Evolutionary conservation across 2,329 filamentous ascomycete species (phyloP).

Genomic region (Colletotrichum endophyticum): DNA sequence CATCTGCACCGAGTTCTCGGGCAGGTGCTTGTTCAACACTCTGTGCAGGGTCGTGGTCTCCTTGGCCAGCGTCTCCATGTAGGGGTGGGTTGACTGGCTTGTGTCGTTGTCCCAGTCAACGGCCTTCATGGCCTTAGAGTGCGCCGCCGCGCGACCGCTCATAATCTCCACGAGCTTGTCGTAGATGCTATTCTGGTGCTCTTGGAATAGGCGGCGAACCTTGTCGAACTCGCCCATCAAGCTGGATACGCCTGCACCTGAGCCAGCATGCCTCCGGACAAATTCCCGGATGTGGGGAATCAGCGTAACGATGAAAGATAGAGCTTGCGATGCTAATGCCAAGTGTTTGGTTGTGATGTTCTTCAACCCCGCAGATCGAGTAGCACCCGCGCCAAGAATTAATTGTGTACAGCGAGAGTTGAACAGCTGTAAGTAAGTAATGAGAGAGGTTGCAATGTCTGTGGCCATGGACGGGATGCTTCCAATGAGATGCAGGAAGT

Average conservation of each 20-base stretch:
- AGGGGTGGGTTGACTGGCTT: constrained; percentile 58
- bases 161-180: constrained; percentile 95
- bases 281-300: constrained; percentile 93
- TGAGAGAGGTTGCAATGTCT: constrained; percentile 78
- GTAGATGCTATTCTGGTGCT: constrained; percentile 89
- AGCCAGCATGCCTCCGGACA: constrained; percentile 74
- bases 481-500: constrained; percentile 82
- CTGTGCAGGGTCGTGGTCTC: constrained; percentile 86
- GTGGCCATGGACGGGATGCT: constrained; percentile 88
- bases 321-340: constrained; percentile 85
- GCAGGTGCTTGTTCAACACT: constrained; percentile 81
- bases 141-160: constrained; percentile 75
- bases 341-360: constrained; percentile 98
- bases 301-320: constrained; percentile 85
- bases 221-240: constrained; percentile 89
- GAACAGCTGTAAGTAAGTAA: constrained; percentile 90
- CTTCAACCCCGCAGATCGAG: constrained; percentile 84
- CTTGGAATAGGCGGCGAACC: constrained; percentile 80
- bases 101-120: constrained; percentile 73
- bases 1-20: constrained; percentile 75
- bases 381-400: constrained; percentile 93
- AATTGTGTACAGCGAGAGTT: constrained; percentile 96
- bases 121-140: constrained; percentile 76
- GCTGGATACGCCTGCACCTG: constrained; percentile 55
- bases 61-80: constrained; percentile 87